Conservation (phyloP, 169 alveolate genomes). For the Plasmodium ovale region DNA sequence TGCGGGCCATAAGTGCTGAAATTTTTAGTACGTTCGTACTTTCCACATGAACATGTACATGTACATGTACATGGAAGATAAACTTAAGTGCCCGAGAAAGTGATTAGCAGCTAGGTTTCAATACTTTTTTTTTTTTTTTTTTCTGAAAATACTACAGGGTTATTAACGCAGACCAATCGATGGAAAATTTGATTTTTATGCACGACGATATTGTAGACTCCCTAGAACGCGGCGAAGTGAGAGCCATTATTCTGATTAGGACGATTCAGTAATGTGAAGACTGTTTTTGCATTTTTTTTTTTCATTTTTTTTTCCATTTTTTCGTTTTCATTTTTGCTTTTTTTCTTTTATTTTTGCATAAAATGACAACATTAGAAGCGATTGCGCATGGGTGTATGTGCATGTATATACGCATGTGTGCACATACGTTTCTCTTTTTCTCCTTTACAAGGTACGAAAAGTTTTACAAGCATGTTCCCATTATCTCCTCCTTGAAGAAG, state of each 20-base stretch:
- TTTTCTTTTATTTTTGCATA: no score
- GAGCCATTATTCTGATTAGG: slow-evolving; percentile 34
- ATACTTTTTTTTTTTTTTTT: neutral
- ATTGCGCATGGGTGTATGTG: neutral
- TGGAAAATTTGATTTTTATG: neutral
- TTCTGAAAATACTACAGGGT: slow-evolving; percentile 8
- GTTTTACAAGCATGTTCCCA: slow-evolving; percentile 59
- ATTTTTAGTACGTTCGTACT: no score
- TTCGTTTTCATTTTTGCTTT: neutral
- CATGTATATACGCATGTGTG: neutral
- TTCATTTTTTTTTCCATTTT: neutral
- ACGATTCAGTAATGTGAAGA: slow-evolving; percentile 38
- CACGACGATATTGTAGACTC: slow-evolving; percentile 46
- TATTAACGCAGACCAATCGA: slow-evolving; percentile 7
- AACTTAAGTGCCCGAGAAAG: neutral
- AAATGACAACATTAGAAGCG: neutral
- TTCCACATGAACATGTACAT: neutral
- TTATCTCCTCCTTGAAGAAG: slow-evolving; percentile 21
- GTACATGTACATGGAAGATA: neutral
- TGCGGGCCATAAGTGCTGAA: no score
- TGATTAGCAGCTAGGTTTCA: neutral
- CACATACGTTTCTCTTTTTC: neutral
- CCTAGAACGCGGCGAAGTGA: slow-evolving; percentile 6
- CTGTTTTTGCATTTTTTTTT: neutral
- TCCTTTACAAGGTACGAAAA: slow-evolving; percentile 30